phyloP scores from a whole-genome alignment of 306 rosid species.

The Ormosia emarginata region DNA sequence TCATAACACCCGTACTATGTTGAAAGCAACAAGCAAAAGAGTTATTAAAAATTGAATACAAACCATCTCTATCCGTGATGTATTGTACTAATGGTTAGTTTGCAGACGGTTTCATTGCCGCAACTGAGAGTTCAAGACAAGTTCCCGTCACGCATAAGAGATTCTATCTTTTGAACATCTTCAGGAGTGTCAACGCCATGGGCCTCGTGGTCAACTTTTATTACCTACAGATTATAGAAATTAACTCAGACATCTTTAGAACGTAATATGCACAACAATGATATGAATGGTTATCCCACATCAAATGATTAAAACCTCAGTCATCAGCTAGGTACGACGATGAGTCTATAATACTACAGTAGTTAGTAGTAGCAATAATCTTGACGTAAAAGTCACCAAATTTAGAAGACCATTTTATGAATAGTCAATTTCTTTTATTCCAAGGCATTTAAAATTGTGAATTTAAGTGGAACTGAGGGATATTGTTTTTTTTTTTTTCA shows the following conservation, averaged over 20 bases:
- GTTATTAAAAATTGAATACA: neutral
- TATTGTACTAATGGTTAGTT: neutral
- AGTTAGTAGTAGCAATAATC: neutral
- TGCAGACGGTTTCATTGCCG: neutral
- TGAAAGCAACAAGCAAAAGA: neutral
- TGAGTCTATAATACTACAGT: neutral
- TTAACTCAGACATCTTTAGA: neutral
- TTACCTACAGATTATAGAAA: slow-evolving; percentile 55
- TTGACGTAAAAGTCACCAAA: neutral
- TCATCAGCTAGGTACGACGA: neutral
- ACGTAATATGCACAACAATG: neutral
- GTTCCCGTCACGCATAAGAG: slow-evolving; percentile 71
- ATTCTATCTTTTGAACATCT: slow-evolving; percentile 84
- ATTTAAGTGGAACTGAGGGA: neutral
- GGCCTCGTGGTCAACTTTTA: slow-evolving; percentile 89
- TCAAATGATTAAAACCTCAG: neutral
- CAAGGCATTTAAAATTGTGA: neutral
- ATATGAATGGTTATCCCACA: neutral
- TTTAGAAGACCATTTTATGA: neutral
- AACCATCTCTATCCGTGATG: neutral
- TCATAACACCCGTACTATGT: neutral
- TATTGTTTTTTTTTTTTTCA: neutral
- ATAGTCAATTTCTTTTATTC: neutral
- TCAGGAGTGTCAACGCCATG: slow-evolving; percentile 94
- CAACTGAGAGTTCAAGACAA: slow-evolving; percentile 39